A percentile compares a stretch with the other conserved stretches of the same genome.
Conservation (phyloP, 1,284 basidiomycete species). For the Ganoderma sinense region DNA sequence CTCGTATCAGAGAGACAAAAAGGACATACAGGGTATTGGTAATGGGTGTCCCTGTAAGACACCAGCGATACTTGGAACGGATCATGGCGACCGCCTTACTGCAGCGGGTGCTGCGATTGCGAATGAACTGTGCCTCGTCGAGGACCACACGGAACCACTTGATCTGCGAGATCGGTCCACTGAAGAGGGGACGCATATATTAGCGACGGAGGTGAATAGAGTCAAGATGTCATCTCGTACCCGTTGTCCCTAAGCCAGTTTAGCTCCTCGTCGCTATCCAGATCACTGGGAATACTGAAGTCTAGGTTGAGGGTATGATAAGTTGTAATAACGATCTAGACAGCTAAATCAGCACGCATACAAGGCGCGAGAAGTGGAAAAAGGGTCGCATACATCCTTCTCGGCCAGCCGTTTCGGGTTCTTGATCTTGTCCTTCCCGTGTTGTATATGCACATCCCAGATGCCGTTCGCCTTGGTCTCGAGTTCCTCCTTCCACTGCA, state of each 20-base stretch:
- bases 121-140: constrained; percentile 77
- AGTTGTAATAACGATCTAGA: constrained; percentile 72
- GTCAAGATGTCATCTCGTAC: constrained; percentile 37
- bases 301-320: constrained; percentile 70
- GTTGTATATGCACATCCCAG: constrained; percentile 71
- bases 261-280: constrained; percentile 53
- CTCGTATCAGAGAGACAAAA: not conserved
- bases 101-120: constrained; percentile 67
- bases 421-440: constrained; percentile 72
- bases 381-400: constrained; percentile 55
- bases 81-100: constrained; percentile 66
- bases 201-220: constrained; percentile 10
- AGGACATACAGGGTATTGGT: constrained; percentile 68
- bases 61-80: constrained; percentile 70
- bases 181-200: constrained; percentile 29
- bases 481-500: constrained; percentile 77
- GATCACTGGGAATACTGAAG: constrained; percentile 55
- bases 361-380: constrained; percentile 9
- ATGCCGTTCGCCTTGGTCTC: constrained; percentile 68
- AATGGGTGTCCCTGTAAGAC: constrained; percentile 76
- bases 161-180: constrained; percentile 61
- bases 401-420: constrained; percentile 49
- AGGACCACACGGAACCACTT: constrained; percentile 70
- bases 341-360: not conserved
- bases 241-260: constrained; percentile 58